Conservation (phyloP, 768 basidiomycete species). For the Butyriboletus loyo region DNA sequence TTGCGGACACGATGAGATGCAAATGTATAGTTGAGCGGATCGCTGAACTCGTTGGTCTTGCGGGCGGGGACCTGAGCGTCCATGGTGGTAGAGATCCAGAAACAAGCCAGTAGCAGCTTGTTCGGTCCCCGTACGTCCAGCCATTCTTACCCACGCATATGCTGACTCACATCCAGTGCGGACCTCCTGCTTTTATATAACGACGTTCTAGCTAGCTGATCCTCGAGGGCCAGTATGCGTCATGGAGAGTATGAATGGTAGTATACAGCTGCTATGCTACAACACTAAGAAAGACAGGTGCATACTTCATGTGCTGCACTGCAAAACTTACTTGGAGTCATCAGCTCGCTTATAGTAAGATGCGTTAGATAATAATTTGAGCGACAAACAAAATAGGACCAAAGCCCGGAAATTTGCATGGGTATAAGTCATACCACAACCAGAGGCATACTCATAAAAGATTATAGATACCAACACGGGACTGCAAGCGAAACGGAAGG, state of each 20-base stretch:
- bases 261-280: constrained; percentile 27
- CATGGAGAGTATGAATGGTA: constrained; percentile 8
- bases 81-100: constrained; percentile 23
- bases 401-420: not conserved
- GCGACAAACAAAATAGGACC: not conserved
- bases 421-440: constrained; percentile 18
- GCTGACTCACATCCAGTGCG: not conserved
- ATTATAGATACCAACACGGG: constrained; percentile 1
- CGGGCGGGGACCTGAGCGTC: constrained; percentile 19
- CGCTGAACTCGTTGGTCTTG: constrained; percentile 43
- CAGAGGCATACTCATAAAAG: constrained; percentile 11
- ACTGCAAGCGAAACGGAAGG: not conserved
- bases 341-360: constrained; percentile 1
- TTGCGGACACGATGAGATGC: constrained; percentile 60
- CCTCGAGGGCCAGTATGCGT: not conserved
- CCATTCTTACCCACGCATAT: constrained; percentile 20
- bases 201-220: too few relatives aligned
- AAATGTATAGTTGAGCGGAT: constrained; percentile 67
- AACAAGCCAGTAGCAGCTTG: not conserved
- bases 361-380: constrained; percentile 1
- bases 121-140: constrained; percentile 5
- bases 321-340: constrained; percentile 8
- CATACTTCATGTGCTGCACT: constrained; percentile 2
- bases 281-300: constrained; percentile 13
- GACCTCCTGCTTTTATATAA: too few relatives aligned